Percentiles rank a stretch among this genome's conserved stretches.
These are phyloP conservation scores for Lodderomyces pseudojiufengensis DNA, from an alignment of 1,139 yeast genomes.

Conservation along the genomic window DNA sequence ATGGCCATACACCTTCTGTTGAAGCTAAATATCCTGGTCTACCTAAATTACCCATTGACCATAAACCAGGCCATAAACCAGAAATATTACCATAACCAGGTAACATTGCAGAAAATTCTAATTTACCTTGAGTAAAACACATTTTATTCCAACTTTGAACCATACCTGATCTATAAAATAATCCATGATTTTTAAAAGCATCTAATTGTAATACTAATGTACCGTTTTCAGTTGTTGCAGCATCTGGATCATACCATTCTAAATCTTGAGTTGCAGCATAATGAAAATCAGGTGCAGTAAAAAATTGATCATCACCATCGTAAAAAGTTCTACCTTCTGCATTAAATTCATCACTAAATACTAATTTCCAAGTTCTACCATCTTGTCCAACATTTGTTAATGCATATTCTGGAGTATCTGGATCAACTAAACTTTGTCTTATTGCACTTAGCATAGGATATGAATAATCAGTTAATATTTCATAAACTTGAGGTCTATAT, in stretches of 20 bases:
- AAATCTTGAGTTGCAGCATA: constrained; percentile 79
- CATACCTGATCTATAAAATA: constrained; percentile 84
- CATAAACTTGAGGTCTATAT: constrained; percentile 24
- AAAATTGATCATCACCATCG: constrained; percentile 79
- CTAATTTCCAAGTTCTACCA: constrained; percentile 67
- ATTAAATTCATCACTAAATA: constrained; percentile 79
- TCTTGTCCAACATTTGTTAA: constrained; percentile 39
- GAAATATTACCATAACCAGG: constrained; percentile 70
- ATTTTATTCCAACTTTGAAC: constrained; percentile 78
- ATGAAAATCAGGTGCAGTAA: constrained; percentile 70
- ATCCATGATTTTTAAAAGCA: constrained; percentile 64
- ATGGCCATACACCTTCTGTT: constrained; percentile 89
- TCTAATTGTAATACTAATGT: constrained; percentile 62
- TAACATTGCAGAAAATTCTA: constrained; percentile 66
- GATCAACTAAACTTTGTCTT: constrained; percentile 62
- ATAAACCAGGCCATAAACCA: constrained; percentile 88
- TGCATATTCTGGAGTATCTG: constrained; percentile 68
- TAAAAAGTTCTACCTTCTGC: constrained; percentile 80
- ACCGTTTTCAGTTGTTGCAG: constrained; percentile 65
- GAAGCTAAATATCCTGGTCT: constrained; percentile 78
- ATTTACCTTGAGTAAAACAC: constrained; percentile 72
- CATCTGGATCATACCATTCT: constrained; percentile 90
- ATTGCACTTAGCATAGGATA: constrained; percentile 64
- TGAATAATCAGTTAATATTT: constrained; percentile 49
- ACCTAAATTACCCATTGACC: constrained; percentile 84